Conservation (phyloP, 1,284 basidiomycete species). For the Ceratobasidium sp. region DNA sequence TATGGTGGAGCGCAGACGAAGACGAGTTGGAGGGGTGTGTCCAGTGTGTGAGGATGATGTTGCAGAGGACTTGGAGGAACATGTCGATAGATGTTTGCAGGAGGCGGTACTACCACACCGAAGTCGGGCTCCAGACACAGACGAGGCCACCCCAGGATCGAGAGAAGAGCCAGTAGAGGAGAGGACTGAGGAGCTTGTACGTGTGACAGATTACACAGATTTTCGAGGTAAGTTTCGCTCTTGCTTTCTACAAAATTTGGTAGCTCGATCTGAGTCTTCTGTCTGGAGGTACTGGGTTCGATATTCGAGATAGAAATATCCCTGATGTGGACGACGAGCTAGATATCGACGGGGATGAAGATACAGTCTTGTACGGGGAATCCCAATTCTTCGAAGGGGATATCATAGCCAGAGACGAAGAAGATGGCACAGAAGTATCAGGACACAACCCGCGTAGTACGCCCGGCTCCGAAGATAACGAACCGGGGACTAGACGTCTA, state of each 20-base stretch:
- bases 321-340: slow-evolving; percentile 81
- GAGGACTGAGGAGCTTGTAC: slow-evolving; percentile 55
- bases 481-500: slow-evolving; percentile 2
- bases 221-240: slow-evolving; percentile 58
- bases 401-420: slow-evolving; percentile 61
- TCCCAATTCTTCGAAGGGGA: slow-evolving; percentile 81
- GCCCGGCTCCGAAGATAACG: background rate
- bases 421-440: slow-evolving; percentile 61
- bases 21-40: slow-evolving; percentile 65
- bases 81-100: slow-evolving; percentile 79
- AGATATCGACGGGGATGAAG: slow-evolving; percentile 81
- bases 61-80: slow-evolving; percentile 77
- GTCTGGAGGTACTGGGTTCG: slow-evolving; percentile 73
- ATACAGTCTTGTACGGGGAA: slow-evolving; percentile 66
- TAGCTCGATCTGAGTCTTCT: slow-evolving; percentile 20
- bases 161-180: slow-evolving; percentile 53
- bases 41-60: slow-evolving; percentile 75
- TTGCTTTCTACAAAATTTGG: slow-evolving; percentile 14
- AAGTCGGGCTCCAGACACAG: slow-evolving; percentile 54
- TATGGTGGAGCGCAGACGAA: slow-evolving; percentile 51
- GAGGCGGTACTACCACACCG: slow-evolving; percentile 66
- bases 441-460: slow-evolving; percentile 55
- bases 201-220: slow-evolving; percentile 58
- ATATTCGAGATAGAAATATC: slow-evolving; percentile 67
- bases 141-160: slow-evolving; percentile 51